Evolutionary conservation across 2,329 filamentous ascomycete genomes (phyloP).

Genomic region (Alternaria burnsii): DNA sequence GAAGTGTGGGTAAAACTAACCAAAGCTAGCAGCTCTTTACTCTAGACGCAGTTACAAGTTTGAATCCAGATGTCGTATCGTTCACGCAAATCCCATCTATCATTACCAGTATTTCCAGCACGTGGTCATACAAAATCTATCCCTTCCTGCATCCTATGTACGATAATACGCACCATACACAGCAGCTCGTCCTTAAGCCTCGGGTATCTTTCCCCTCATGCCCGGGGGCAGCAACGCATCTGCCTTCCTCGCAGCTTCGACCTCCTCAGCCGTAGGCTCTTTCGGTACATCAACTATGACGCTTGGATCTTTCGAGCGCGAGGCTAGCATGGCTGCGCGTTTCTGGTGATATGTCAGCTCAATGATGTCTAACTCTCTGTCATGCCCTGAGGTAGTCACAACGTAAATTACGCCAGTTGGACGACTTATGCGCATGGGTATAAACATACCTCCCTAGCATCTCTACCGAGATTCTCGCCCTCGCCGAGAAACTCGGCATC

Average conservation of each 20-base stretch:
- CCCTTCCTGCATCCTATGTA: no score
- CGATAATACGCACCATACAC: no score
- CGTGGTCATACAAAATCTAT: accelerated
- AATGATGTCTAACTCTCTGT: not conserved
- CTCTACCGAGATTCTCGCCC: constrained; percentile 25
- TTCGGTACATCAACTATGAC: constrained; percentile 57
- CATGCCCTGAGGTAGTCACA: not conserved
- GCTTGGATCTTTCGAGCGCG: constrained; percentile 53
- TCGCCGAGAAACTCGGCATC: constrained; percentile 42
- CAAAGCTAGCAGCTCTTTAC: accelerated
- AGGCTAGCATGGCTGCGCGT: constrained; percentile 48
- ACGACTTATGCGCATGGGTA: not conserved
- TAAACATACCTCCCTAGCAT: constrained; percentile 37
- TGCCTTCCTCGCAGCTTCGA: constrained; percentile 46
- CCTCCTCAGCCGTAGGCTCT: constrained; percentile 55
- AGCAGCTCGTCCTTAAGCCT: not conserved
- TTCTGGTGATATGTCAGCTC: constrained; percentile 38
- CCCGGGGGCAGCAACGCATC: constrained; percentile 13
- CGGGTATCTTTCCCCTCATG: not conserved
- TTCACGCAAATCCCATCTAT: not conserved
- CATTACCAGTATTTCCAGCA: not conserved
- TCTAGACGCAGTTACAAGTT: no score
- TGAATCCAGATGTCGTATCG: not conserved
- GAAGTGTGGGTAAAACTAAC: not conserved
- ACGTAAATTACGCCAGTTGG: not conserved